A percentile compares a stretch with the other conserved stretches of the same genome.
Conservation (phyloP, 345 rosid species). For the Microcos paniculata region DNA sequence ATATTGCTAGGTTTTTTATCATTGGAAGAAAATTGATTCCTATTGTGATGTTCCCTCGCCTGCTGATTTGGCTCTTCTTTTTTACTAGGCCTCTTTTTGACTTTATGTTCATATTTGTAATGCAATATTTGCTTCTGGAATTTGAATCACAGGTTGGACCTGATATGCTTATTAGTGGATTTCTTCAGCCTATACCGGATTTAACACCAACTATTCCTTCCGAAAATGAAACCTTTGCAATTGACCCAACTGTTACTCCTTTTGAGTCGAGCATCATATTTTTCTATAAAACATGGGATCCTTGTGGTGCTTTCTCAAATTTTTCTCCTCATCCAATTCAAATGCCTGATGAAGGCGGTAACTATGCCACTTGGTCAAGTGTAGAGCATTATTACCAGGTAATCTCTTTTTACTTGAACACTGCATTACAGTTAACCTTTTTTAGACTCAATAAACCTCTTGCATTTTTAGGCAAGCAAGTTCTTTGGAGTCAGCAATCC, state of each 20-base stretch:
- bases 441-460: neutral
- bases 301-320: conserved; percentile 86
- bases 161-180: conserved; percentile 90
- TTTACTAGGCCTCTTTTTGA: neutral
- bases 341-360: conserved; percentile 55
- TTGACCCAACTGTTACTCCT: conserved; percentile 76
- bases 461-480: conserved; percentile 15
- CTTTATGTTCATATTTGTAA: neutral
- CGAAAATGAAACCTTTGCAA: conserved; percentile 72
- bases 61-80: neutral
- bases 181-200: conserved; percentile 92
- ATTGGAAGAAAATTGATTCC: neutral
- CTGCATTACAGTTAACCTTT: neutral
- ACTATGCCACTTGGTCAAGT: conserved; percentile 64
- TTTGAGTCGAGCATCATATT: conserved; percentile 74
- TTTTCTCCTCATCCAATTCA: conserved; percentile 87
- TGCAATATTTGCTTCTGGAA: conserved; percentile 10
- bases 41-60: neutral
- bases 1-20: neutral
- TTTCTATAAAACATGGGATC: conserved; percentile 96
- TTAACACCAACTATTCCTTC: conserved; percentile 76
- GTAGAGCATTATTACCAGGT: conserved; percentile 96
- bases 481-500: conserved; percentile 55
- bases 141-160: conserved; percentile 72
- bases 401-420: neutral